phyloP scores from a whole-genome alignment of 192 early-diverging fungal species.

The Glomus cerebriforme region DNA sequence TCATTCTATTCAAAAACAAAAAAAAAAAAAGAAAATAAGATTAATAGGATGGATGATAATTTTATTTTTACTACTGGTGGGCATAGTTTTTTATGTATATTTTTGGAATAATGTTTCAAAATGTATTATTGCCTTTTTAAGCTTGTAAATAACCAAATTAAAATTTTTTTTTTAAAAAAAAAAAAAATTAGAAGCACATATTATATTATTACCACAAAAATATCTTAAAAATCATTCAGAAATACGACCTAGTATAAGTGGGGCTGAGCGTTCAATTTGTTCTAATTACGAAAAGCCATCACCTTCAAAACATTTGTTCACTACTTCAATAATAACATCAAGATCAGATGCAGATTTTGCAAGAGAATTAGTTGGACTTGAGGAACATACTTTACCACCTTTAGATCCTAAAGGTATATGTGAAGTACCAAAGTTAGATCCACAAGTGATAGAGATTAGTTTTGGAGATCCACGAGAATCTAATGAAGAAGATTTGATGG shows the following conservation, averaged over 20 bases:
- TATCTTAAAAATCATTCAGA: slow-evolving; percentile 24
- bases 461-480: slow-evolving; percentile 32
- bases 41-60: slow-evolving; percentile 73
- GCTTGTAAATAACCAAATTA: not conserved
- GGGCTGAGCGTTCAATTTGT: slow-evolving; percentile 23
- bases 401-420: slow-evolving; percentile 49
- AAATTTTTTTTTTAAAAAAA: not conserved
- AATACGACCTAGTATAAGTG: no score
- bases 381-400: slow-evolving; percentile 25
- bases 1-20: not conserved
- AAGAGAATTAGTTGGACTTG: slow-evolving; percentile 45
- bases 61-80: slow-evolving; percentile 87
- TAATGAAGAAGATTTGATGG: not conserved
- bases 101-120: not conserved
- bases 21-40: slow-evolving; percentile 55
- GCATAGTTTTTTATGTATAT: no score
- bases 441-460: slow-evolving; percentile 38
- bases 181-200: slow-evolving; percentile 54
- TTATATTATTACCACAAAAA: slow-evolving; percentile 45
- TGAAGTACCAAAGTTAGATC: slow-evolving; percentile 39
- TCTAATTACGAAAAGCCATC: slow-evolving; percentile 31
- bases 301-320: slow-evolving; percentile 18
- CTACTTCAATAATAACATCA: slow-evolving; percentile 43
- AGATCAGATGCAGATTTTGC: slow-evolving; percentile 55
- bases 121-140: not conserved